Evolutionary conservation across 2,329 filamentous ascomycete species (phyloP), one percentile per base, ranked within the genome.

Genomic region (Botrytis hyacinthi): DNA sequence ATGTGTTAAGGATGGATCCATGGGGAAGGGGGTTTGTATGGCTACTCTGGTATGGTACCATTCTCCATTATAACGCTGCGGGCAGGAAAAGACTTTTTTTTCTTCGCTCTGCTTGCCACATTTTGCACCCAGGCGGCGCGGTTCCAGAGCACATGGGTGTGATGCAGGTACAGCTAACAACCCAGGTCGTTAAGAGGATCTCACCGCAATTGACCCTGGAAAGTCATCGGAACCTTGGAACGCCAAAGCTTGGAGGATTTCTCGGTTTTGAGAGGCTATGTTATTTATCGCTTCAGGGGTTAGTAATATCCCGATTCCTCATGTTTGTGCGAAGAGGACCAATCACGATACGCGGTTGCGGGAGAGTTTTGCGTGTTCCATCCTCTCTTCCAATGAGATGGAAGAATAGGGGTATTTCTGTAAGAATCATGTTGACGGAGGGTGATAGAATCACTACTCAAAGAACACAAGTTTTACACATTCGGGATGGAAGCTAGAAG

Each of bases 181-280:
- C 32, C 10, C 62, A 35, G 16, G 63, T 10, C 32, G 12, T n/a
- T 12, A 12, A 51, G 61, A 54, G 61, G 46, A 72, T 72, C 61
- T 72, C 70, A 60, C 62, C 62, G 70, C 40, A 71, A 54, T 6
- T 42, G n/a, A 46, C 44, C 40, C 69, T 51, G 26, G 42, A n/a
- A 59, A 16, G 16, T 59, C 26, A 9, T 57, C 51, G 51, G 20
- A 26, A 63, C 59, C 59, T 40, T 44, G 51, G 46, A 48, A 66
- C 9, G 18, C 40, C 16, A 71, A 72, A 57, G 70, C 70, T 72
- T 72, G 70, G 70, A 63, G 60, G 70, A 72, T 66, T 18, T 20
- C 26, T 54, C 26, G 9, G 8, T 32, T 16, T 22, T 40, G 35
- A 72, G 59, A 66, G 46, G 59, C 32, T 54, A 40, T 54, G 14